Base-by-base conservation (phyloP, 352 stramenopile genomes). In the Blastocystis sp. region DNA sequence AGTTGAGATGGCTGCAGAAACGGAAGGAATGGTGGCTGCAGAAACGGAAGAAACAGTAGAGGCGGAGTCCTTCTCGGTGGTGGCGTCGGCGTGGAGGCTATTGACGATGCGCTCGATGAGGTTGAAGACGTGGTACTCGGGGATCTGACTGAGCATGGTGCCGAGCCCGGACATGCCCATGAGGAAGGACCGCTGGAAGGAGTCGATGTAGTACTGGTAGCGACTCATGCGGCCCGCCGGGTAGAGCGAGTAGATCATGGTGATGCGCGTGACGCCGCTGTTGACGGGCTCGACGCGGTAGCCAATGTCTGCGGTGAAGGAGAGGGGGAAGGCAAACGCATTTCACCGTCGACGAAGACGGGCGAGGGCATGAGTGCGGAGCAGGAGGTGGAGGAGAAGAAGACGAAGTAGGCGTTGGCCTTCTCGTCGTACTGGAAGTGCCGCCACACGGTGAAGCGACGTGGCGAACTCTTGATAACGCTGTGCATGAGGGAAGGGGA, bases 391-490 rank as follows among this genome's bases (percentile, higher is more conserved):
- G 74, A 84, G 19, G 41, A 67, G 38, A 84, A 53, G 45, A 84
- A 41, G 10, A 84, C 52, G 53, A 67, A 84, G 74, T 84, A 84
- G 2, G 74, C 48, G 34, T 84, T 84, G 23, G n/a, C 23, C 19
- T 84, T 53, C 34, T 62, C 52, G 28, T 84, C 74, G 28, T 60
- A 84, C 28, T 38, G 67, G 61, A 69, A 84, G 48, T 84, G 74
- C 23, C 65, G 41, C 17, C 52, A 48, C 2, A 84, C 74, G 48
- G 53, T 69, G 56, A 69, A 84, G 23, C 66, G 34, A 41, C 74
- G 74, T 2, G 34, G 53, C 40, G 10, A 19, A 21, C 52, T 67
- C 48, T 56, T 7, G 48, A 56, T 56, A 7, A 14, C 1, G 48
- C 48, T 56, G 14, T 14, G 5, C 21, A 19, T 34, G 17, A 59